Evolutionary conservation across 305 asterid genomes (phyloP), one percentile per base, ranked within the genome.

Genomic region (Salvia sclarea): DNA sequence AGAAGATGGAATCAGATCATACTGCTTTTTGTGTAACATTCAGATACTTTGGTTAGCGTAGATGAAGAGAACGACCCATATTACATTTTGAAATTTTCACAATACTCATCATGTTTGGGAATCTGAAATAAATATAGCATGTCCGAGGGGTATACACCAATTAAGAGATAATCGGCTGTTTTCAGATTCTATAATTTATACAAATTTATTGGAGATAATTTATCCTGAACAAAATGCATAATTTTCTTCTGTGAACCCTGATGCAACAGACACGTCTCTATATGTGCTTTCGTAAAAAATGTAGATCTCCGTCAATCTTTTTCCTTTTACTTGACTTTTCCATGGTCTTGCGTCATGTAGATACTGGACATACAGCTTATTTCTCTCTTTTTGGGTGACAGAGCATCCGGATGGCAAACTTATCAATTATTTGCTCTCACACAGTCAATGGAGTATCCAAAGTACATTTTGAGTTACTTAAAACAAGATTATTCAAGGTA

Each of bases 401-500:
- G 88, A 75, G 60, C 69, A 63, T 83, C 56, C 76, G 84, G 68
- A 70, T 83, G 85, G 85, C 70, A 75, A 83, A 83, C 77, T 75
- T 83, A 70, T 80, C 85, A 61, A 73, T 83, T 61, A 79, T 79
- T 68, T 83, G 88, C 69, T 75, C 82, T 68, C 85, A 80, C 67
- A 67, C 75, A 63, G 85, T 83, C 75, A 80, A 83, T 76, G 88
- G 80, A 38, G 88, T 83, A 64, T 83, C 88, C 65, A 78, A 65
- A 65, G 66, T 71, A 68, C 88, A 83, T 71, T 77, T 78, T 45
- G 84, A 76, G 62, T 52, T 81, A 14, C 76, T 83, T 50, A 80
- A 73, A 64, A 47, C 70, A 28, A 64, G 70, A 64, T 31, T 64
- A 11, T 64, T 64, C 70, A 64, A 64, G 70, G 70, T 64, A 64